Evolutionary conservation across 495 filamentous ascomycete genomes (phyloP).

Genomic region (Amphirosellinia nigrospora): DNA sequence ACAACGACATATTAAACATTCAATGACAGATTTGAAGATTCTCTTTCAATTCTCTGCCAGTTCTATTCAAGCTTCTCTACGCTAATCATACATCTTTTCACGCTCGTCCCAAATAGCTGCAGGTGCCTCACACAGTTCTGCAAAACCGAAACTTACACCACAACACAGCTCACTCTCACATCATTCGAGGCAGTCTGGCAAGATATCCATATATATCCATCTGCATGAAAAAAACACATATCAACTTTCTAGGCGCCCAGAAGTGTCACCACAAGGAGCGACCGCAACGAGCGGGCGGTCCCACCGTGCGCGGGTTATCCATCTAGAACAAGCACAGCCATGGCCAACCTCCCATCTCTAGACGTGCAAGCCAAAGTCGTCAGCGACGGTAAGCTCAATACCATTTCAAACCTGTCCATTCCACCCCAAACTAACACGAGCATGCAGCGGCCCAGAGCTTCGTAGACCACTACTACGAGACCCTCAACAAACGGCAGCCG

Average conservation of each 20-base stretch:
- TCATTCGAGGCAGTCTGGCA: neutral
- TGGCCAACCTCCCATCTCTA: conserved; percentile 30
- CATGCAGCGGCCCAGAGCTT: conserved; percentile 48
- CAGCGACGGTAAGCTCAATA: conserved; percentile 32
- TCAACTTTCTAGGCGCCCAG: too few species aligned
- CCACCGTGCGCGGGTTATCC: neutral
- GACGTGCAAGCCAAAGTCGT: conserved; percentile 36
- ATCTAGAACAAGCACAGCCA: conserved; percentile 4
- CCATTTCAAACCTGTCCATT: neutral
- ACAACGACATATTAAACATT: neutral
- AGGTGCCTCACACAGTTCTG: neutral
- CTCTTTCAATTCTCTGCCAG: neutral
- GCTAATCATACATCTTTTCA: neutral
- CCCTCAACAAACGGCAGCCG: conserved; percentile 42
- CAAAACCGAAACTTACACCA: conserved; percentile 6
- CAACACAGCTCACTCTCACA: neutral
- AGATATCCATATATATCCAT: neutral
- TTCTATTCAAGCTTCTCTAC: neutral
- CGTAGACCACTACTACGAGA: conserved; percentile 49
- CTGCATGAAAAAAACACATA: neutral
- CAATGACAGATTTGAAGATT: neutral
- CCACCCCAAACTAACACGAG: neutral
- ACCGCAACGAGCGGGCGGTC: neutral
- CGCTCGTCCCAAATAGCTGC: neutral
- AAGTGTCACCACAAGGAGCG: neutral